A percentile compares a stretch with the other conserved stretches of the same genome.
Conservation (phyloP, 1,284 basidiomycete species). For the Irpex sp. region DNA sequence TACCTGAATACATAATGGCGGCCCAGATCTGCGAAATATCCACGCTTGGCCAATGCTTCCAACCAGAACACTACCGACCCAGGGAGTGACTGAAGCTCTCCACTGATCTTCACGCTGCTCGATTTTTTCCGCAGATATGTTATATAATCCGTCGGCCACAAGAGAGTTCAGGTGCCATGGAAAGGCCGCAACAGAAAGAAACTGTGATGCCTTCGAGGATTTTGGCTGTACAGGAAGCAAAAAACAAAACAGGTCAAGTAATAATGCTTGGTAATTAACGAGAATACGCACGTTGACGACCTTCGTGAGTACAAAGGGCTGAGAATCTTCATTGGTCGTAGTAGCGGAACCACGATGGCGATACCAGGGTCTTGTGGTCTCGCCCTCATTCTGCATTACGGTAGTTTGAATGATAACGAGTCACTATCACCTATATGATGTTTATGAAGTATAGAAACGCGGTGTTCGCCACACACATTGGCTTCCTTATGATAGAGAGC, state of each 20-base stretch:
- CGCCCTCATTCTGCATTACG: background rate
- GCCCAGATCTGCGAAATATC: slow-evolving; percentile 31
- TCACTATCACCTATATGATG: too few species aligned
- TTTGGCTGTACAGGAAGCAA: slow-evolving; percentile 18
- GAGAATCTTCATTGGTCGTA: slow-evolving; percentile 6
- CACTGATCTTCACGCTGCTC: slow-evolving; percentile 35
- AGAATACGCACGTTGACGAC: slow-evolving; percentile 27
- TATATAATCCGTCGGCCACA: slow-evolving; percentile 40
- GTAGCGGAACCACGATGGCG: background rate
- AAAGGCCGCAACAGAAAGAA: slow-evolving; percentile 43
- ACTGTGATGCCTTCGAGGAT: slow-evolving; percentile 8
- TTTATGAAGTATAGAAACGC: too few species aligned
- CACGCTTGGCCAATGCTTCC: slow-evolving; percentile 32
- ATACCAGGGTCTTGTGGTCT: slow-evolving; percentile 34
- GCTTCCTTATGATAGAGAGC: background rate
- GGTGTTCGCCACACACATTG: background rate
- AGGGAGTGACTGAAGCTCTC: slow-evolving; percentile 41
- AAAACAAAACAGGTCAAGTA: background rate
- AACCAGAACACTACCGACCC: slow-evolving; percentile 46
- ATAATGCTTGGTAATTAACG: background rate
- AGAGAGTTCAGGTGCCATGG: slow-evolving; percentile 53
- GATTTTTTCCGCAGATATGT: slow-evolving; percentile 26
- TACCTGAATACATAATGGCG: slow-evolving; percentile 13
- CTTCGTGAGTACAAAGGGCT: slow-evolving; percentile 36
- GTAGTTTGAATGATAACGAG: background rate